phyloP scores from a whole-genome alignment of 2,329 filamentous ascomycete genomes.

The Paecilomyces formosus region DNA sequence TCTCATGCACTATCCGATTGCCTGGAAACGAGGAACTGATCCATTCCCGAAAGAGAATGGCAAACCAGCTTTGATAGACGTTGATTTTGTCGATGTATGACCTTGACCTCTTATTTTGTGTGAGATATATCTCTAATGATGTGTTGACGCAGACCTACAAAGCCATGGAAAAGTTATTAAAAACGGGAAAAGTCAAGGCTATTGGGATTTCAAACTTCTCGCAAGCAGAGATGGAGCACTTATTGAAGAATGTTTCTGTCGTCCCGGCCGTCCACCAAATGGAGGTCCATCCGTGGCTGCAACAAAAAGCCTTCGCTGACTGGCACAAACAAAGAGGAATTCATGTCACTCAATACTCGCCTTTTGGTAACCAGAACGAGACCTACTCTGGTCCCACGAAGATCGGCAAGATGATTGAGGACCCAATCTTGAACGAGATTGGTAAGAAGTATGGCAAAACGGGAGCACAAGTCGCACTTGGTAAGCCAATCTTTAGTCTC shows the following conservation, averaged over 20 bases:
- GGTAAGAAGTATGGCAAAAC: constrained; percentile 47
- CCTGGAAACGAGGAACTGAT: constrained; percentile 44
- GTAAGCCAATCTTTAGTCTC: constrained; percentile 15
- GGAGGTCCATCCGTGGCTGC: constrained; percentile 48
- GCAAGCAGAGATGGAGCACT: constrained; percentile 39
- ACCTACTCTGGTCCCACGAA: constrained; percentile 38
- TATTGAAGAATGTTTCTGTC: constrained; percentile 38
- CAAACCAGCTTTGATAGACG: constrained; percentile 34
- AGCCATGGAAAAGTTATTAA: constrained; percentile 40
- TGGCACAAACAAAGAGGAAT: constrained; percentile 45
- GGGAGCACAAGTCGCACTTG: constrained; percentile 44
- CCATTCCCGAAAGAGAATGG: constrained; percentile 41
- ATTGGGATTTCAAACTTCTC: constrained; percentile 50
- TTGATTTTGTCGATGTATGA: constrained; percentile 43
- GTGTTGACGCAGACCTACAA: constrained; percentile 36
- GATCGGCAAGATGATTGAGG: constrained; percentile 45
- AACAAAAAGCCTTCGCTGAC: constrained; percentile 41
- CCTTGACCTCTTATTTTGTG: not conserved
- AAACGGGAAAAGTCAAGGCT: constrained; percentile 38
- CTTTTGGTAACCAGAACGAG: constrained; percentile 48
- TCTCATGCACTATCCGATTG: constrained; percentile 60
- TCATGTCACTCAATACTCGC: constrained; percentile 49
- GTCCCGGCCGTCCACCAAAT: constrained; percentile 45
- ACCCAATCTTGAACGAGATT: constrained; percentile 42
- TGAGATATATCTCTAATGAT: not conserved